Evolutionary conservation across 2,329 filamentous ascomycete species (phyloP), one percentile per base, ranked within the genome.

Genomic region (Tricladium varicosporioides): DNA sequence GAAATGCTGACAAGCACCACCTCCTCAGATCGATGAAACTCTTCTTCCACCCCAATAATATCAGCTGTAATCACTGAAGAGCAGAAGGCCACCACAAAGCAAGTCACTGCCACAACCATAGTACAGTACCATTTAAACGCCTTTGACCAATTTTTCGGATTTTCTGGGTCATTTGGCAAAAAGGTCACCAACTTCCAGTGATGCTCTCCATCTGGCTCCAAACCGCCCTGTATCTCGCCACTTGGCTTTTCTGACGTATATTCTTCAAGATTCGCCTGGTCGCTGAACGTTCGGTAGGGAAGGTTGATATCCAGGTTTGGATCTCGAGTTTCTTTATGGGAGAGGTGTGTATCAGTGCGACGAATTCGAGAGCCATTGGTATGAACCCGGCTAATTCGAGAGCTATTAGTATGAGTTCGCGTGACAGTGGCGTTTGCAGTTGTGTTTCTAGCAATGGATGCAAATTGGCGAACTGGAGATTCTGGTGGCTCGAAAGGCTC

Each of bases 91-190:
- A 70, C 87, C 43, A 89, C 85, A 68, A 91, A 91, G 67, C 87
- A 91, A 1, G 87, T 89, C 18, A 82, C 61, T 1, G 91, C 88
- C 0, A 96, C 90, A 14, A 91, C 84, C 87, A 95, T 91, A 19
- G 91, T 96, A 68, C 84, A 87, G 67, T 87, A 90, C 89, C 90
- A 93, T 73, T 92, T 94, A 71, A 77, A 87, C 1, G 74, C 76
- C 71, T 91, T 91, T 56, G 81, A 84, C 89, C 89, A 94, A 72
- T 93, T 94, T 78, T 93, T 93, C 0, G 91, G 90, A 67, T 93
- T 93, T 62, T 86, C 88, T 0, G 83, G 81, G 69, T 94, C 90
- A 57, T 85, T 76, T 2, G 86, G 79, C 3, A 78, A 81, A 68
- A 94, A 96, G 0, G 86, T 88, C 33, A 89, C 85, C 9, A 89